Percentiles rank a stretch among this genome's conserved stretches.
These are phyloP conservation scores for Pseudogymnoascus sp. DNA, from an alignment of 2,329 filamentous ascomycete genomes.

Conservation along the genomic window DNA sequence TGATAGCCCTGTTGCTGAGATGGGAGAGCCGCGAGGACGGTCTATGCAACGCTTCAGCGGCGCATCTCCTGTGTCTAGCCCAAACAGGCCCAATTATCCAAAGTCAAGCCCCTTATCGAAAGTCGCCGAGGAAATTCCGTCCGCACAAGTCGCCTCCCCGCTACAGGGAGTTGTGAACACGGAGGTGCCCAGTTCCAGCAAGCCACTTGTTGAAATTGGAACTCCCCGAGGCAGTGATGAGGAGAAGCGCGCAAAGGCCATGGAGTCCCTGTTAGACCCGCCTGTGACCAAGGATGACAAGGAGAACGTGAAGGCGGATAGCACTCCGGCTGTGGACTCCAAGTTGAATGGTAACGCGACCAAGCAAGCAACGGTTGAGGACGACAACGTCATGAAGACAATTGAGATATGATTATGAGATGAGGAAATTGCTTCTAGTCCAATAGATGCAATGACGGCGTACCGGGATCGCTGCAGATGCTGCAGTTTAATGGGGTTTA, in stretches of 20 bases:
- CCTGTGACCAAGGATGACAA: conserved; percentile 22
- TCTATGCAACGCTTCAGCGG: conserved; percentile 62
- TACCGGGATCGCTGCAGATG: conserved; percentile 1
- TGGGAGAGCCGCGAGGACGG: conserved; percentile 56
- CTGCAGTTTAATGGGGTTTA: conserved; percentile 7
- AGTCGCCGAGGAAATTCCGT: conserved; percentile 58
- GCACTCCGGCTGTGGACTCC: conserved; percentile 14
- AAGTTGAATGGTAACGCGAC: conserved; percentile 20
- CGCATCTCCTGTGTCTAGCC: conserved; percentile 55
- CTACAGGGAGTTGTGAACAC: conserved; percentile 17
- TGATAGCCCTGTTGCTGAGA: conserved; percentile 53
- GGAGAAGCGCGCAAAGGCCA: conserved; percentile 18
- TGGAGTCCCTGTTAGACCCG: conserved; percentile 23
- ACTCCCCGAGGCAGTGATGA: conserved; percentile 27
- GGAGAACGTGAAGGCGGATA: conserved; percentile 22
- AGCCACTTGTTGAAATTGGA: conserved; percentile 29
- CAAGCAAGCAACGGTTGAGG: conserved; percentile 25
- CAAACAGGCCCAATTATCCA: conserved; percentile 56
- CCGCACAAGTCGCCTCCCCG: conserved; percentile 17
- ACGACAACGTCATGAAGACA: conserved; percentile 30
- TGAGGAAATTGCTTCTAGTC: conserved; percentile 2
- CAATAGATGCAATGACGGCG: conserved; percentile 7
- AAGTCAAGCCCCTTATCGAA: conserved; percentile 66
- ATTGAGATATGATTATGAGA: conserved; percentile 27
- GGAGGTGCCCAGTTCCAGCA: conserved; percentile 17